Evolutionary conservation across 306 rosid species (phyloP), one percentile per base, ranked within the genome.

Genomic region (Cotoneaster glaucophyllus): DNA sequence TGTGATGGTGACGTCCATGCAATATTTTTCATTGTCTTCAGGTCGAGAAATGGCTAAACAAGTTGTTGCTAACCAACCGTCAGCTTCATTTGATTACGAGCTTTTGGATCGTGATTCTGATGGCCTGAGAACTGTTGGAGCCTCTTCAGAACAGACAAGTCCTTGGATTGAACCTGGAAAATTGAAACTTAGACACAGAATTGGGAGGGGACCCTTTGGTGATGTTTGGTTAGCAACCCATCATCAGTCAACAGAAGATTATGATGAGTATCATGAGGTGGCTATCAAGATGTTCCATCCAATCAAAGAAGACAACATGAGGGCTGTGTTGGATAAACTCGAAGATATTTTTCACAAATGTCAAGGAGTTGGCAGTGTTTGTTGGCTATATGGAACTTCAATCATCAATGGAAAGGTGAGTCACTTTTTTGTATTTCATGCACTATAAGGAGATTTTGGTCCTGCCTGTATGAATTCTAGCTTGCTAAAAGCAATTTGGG

Each of bases 181-280:
- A 48, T 81, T 95, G 86, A 95, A 90, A 73, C 98, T 95, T 80
- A 81, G 87, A 64, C 96, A 95, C 85, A 86, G 98, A 82, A 89
- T 92, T 72, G 97, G 96, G 24, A 84, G 96, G 70, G 98, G 98
- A 1, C 87, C 87, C 15, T 90, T 92, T 54, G 98, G 98, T 48
- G 98, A 95, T 80, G 91, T 95, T 80, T 95, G 98, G 97, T 82
- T 95, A 72, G 98, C 93, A 57, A 95, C 98, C 45, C 92, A 77
- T 84, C 97, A 92, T 82, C 97, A 83, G 74, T 89, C 98, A 45
- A 87, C 92, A 68, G 85, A 86, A 68, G 93, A 92, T 74, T 87
- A 80, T 76, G 97, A 91, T 17, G 88, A 87, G 79, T 76, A 77
- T 80, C 97, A 90, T 84, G 98, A 94, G 87, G 96, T 95, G 78